Evolutionary conservation across 139 green algal genomes (phyloP), one percentile per base, ranked within the genome.

Genomic region (Spirogloea muscicola): DNA sequence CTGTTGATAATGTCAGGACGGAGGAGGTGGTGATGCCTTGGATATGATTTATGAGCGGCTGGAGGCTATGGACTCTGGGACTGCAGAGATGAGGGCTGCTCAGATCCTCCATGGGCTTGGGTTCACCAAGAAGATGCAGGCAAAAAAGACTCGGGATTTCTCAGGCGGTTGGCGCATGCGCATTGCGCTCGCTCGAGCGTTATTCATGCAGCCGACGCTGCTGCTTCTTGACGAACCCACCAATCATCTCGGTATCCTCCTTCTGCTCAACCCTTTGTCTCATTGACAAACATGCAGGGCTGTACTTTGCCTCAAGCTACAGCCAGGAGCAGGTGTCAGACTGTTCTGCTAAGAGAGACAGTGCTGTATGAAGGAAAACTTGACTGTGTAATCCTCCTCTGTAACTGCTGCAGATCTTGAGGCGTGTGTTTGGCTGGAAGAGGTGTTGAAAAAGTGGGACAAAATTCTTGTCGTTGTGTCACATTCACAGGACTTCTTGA

Each of bases 391-490:
- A n/a, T n/a, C n/a, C n/a, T n/a, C n/a, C n/a, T n/a, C n/a, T n/a
- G n/a, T n/a, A n/a, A n/a, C n/a, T n/a, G n/a, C n/a, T 55, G 43
- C 82, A 18, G 80, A 96, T 80, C 81, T 97, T 62, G 89, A 97
- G 80, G 92, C 93, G 13, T 96, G 91, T 77, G 91, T 96, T 80
- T 98, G 93, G 93, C 88, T 98, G 77, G 94, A 98, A 84, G 88
- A 96, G 73, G 91, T 91, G 59, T 72, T 98, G 57, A 88, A 87
- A 48, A 91, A 92, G 25, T 97, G 92, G 81, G 91, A 92, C 52
- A 89, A 91, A 73, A 94, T 92, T 72, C 84, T 97, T 49, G 80
- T 98, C 44, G 66, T 97, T 33, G 87, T 97, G 16, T 92, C 84
- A 0, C 93, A 97, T 86, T 95, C 62, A 29, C 89, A 96, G 84